phyloP scores from a whole-genome alignment of 192 early-diverging fungal species.

The Linnemannia hyalina region DNA sequence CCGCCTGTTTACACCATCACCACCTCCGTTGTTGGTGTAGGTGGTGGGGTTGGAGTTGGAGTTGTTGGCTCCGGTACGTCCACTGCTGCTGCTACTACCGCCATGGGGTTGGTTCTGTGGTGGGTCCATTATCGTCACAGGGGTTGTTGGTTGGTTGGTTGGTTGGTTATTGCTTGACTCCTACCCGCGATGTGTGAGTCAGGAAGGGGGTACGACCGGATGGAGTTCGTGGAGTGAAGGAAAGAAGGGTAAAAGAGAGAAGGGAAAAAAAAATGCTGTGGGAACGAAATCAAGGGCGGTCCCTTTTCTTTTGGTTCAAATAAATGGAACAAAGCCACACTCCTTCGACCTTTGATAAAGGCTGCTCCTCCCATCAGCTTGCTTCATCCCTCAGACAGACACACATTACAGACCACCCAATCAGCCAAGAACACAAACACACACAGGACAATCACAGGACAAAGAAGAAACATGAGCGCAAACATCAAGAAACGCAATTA shows the following conservation, averaged over 20 bases:
- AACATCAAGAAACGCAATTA: slow-evolving; percentile 44
- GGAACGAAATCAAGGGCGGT: not conserved
- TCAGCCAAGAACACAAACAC: not conserved
- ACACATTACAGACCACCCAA: not conserved
- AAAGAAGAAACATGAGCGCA: slow-evolving; percentile 19
- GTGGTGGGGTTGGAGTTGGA: not conserved
- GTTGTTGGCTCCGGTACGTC: not conserved
- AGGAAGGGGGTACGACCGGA: not conserved
- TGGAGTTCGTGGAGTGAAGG: not conserved
- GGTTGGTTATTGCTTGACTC: not conserved
- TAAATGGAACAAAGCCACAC: slow-evolving; percentile 11
- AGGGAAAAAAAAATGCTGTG: not conserved
- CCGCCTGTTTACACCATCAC: not conserved
- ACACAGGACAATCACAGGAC: not conserved
- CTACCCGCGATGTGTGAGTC: not conserved
- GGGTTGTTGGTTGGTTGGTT: not conserved
- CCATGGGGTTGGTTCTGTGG: not conserved
- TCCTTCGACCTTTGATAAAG: not conserved
- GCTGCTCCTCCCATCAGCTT: not conserved
- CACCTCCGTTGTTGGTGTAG: not conserved
- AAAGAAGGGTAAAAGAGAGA: not conserved
- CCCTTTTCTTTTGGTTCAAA: not conserved
- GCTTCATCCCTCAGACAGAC: not conserved
- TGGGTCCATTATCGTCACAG: not conserved
- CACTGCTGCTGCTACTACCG: not conserved